phyloP scores from a whole-genome alignment of 164 flowering plant genomes.

The Magnolia changhungtana region DNA sequence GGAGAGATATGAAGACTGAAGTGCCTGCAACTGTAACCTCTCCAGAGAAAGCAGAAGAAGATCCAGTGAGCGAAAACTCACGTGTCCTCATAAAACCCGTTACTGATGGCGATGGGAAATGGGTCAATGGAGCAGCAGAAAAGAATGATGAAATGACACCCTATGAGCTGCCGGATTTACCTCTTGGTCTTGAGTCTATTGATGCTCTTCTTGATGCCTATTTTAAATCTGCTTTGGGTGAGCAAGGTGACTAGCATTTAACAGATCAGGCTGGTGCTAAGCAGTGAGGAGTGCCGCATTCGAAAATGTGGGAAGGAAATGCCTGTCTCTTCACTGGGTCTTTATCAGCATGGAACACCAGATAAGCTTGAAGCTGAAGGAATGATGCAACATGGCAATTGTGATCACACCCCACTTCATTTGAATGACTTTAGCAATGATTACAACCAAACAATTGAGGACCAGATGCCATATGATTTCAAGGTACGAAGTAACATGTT shows the following conservation, averaged over 20 bases:
- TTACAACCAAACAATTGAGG: conserved; percentile 7
- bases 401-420: conserved; percentile 10
- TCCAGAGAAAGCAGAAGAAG: conserved; percentile 7
- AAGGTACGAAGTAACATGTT: conserved; percentile 11
- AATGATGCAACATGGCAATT: background rate
- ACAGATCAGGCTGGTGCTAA: conserved; percentile 7
- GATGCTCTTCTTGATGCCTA: conserved; percentile 5
- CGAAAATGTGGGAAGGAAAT: background rate
- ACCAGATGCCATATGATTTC: conserved; percentile 12
- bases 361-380: conserved; percentile 9
- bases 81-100: conserved; percentile 1
- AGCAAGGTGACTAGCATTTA: conserved; percentile 7
- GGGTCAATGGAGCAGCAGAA: background rate
- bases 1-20: background rate
- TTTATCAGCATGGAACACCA: conserved; percentile 3
- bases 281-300: background rate
- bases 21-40: too few relatives aligned
- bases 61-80: conserved; percentile 10
- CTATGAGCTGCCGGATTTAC: too few relatives aligned
- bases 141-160: too few relatives aligned
- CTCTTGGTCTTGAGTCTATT: conserved; percentile 1
- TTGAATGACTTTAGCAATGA: conserved; percentile 1
- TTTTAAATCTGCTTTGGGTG: conserved; percentile 6
- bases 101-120: background rate
- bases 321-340: conserved; percentile 2